Percentiles rank a stretch among this genome's conserved stretches.
These are phyloP conservation scores for Stagonosporopsis cucurbitacearum DNA, from an alignment of 2,329 filamentous ascomycete species.

Conservation along the genomic window DNA sequence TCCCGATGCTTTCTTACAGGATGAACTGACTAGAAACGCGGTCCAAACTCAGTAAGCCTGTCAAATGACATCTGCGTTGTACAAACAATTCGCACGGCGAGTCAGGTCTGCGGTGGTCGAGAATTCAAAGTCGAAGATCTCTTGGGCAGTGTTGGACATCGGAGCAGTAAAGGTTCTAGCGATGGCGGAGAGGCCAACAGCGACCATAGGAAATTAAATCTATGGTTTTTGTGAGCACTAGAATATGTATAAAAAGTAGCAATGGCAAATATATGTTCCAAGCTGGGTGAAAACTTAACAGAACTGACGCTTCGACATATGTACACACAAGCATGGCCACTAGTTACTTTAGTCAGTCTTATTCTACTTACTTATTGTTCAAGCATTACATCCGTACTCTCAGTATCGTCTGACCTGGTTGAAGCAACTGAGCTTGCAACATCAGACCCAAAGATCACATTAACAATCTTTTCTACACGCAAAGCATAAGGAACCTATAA, in stretches of 20 bases:
- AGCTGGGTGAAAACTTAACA: conserved; percentile 6
- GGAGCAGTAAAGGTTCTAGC: conserved; percentile 32
- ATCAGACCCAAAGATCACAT: conserved; percentile 1
- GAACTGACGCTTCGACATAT: conserved; percentile 23
- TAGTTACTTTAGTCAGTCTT: conserved; percentile 8
- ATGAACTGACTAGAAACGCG: too few relatives aligned
- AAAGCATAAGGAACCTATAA: conserved; percentile 8
- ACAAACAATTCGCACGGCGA: too few relatives aligned
- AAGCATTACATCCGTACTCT: neutral
- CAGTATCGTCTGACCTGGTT: neutral
- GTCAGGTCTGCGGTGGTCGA: conserved; percentile 17
- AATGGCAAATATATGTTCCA: neutral
- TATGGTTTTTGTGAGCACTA: conserved; percentile 22
- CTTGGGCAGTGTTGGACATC: conserved; percentile 14
- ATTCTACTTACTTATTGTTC: conserved; percentile 4
- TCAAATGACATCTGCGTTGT: too few relatives aligned
- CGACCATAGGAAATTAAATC: conserved; percentile 35
- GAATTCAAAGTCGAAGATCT: conserved; percentile 41
- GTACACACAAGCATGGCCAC: conserved; percentile 22
- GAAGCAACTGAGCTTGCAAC: neutral
- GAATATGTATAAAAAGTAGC: neutral
- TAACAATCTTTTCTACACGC: neutral
- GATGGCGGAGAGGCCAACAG: conserved; percentile 29
- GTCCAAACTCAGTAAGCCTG: too few relatives aligned
- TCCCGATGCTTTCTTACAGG: too few relatives aligned